Evolutionary conservation across 1,284 basidiomycete species (phyloP), one percentile per base, ranked within the genome.

Genomic region (Melampsora americana): DNA sequence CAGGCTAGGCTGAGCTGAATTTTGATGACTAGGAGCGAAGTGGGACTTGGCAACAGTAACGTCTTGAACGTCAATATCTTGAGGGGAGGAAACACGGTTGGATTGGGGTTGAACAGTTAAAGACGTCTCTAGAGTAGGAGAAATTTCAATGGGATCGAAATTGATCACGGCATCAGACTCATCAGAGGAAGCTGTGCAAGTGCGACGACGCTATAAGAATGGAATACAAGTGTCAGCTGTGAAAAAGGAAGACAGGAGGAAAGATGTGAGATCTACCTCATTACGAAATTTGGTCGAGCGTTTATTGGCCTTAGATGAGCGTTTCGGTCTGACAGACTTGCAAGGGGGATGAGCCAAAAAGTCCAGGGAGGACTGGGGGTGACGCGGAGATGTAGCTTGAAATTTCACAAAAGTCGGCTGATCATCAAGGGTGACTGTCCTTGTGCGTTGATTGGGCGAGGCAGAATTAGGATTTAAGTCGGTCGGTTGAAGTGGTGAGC

Each of bases 81-180:
- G 35, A 35, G 35, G 35, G 3, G 35, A 35, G 35, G 35, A 4
- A 4, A 35, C 35, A 3, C 42, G 18, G 50, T 12, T 23, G 56
- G 59, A 2, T 70, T 14, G 69, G 56, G 7, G 53, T 70, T 1
- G n/a, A 35, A 26, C 56, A 46, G 46, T 60, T 70, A 26, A 35
- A 62, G 28, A 44, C 42, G 42, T 26, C 23, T n/a, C 32, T 46
- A 35, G 28, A 35, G 20, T 39, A 30, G 53, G 30, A 26, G 42
- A 70, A 56, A 20, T 56, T 69, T 11, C 32, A 60, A 26, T 69
- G 69, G 59, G 35, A 3, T 70, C 53, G 18, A 70, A 11, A 4
- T 39, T 44, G 26, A 61, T 42, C n/a, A 70, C 35, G n/a, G 60
- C 69, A n/a, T 70, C 69, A 61, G 35, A 39, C 16, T 70, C 69